phyloP scores from a whole-genome alignment of 768 basidiomycete species.

The Naganishia vishniacii region DNA sequence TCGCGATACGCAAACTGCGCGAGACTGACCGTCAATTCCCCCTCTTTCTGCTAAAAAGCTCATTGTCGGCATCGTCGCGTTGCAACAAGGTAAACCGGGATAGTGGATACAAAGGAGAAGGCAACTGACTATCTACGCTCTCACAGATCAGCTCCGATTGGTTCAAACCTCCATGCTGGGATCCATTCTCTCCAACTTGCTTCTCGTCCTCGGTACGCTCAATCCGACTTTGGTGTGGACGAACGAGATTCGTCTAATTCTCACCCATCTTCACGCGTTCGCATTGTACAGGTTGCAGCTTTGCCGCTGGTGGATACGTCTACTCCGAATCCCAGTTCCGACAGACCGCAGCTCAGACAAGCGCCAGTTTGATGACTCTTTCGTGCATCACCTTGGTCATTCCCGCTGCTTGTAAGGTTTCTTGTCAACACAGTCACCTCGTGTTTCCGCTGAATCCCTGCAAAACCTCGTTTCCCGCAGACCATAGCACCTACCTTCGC shows the following conservation, averaged over 20 bases:
- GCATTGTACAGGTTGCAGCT: background rate
- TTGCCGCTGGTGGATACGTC: conserved; percentile 53
- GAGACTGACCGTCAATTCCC: background rate
- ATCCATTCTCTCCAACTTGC: conserved; percentile 81
- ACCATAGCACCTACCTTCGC: conserved; percentile 39
- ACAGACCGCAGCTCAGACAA: conserved; percentile 75
- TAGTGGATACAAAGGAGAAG: background rate
- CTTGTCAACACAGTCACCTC: conserved; percentile 31
- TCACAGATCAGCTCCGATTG: conserved; percentile 65
- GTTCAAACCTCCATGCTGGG: conserved; percentile 92
- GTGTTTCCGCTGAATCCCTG: conserved; percentile 34
- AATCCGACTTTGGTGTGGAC: conserved; percentile 54
- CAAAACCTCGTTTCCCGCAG: conserved; percentile 6
- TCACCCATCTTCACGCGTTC: background rate
- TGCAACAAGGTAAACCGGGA: conserved; percentile 57
- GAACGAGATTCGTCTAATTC: too few relatives aligned
- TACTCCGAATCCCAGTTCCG: conserved; percentile 68
- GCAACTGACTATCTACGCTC: conserved; percentile 48
- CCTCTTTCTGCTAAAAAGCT: conserved; percentile 49
- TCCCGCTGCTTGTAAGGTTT: conserved; percentile 68
- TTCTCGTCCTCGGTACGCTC: conserved; percentile 83
- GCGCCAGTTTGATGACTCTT: conserved; percentile 68
- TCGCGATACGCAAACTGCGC: background rate
- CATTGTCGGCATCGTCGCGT: conserved; percentile 79
- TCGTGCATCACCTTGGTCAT: conserved; percentile 84